phyloP scores from a whole-genome alignment of 2,329 filamentous ascomycete species.

The Calonectria henricotiae region DNA sequence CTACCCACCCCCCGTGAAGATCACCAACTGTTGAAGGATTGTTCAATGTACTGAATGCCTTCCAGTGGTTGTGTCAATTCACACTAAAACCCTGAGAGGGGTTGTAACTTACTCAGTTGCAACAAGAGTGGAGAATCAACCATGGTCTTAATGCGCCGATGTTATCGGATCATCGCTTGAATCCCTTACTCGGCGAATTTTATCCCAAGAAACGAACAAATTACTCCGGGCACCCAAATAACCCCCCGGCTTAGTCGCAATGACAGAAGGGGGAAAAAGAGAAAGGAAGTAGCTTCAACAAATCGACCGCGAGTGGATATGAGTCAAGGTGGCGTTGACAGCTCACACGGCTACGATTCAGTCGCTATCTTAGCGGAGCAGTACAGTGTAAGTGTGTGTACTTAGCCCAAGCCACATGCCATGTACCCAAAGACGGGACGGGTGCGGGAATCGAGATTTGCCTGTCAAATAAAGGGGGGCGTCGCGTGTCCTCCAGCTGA shows the following conservation, averaged over 20 bases:
- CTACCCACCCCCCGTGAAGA: constrained; percentile 26
- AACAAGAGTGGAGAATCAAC: constrained; percentile 31
- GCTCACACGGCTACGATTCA: constrained; percentile 11
- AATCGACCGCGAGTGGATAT: neutral
- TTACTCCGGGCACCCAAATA: neutral
- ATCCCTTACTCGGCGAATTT: constrained; percentile 4
- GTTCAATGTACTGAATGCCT: neutral
- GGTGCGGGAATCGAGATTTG: constrained; percentile 33
- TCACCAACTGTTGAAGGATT: constrained; percentile 13
- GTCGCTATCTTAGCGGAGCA: constrained; percentile 19
- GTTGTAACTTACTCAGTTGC: constrained; percentile 28
- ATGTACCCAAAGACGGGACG: constrained; percentile 31
- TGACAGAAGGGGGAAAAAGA: neutral
- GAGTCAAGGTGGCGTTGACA: constrained; percentile 27
- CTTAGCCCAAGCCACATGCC: constrained; percentile 25
- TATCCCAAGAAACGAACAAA: neutral
- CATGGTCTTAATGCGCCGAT: constrained; percentile 26
- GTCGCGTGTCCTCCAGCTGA: constrained; percentile 11
- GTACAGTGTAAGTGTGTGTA: neutral
- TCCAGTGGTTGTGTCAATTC: constrained; percentile 25
- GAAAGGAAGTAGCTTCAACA: neutral
- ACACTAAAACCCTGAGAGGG: constrained; percentile 12
- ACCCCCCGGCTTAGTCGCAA: neutral
- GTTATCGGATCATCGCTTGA: constrained; percentile 2
- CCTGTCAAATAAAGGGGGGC: constrained; percentile 25